A percentile compares a stretch with the other conserved stretches of the same genome.
Conservation (phyloP, 352 stramenopile genomes). For the Phytopythium cucurbitacearum region DNA sequence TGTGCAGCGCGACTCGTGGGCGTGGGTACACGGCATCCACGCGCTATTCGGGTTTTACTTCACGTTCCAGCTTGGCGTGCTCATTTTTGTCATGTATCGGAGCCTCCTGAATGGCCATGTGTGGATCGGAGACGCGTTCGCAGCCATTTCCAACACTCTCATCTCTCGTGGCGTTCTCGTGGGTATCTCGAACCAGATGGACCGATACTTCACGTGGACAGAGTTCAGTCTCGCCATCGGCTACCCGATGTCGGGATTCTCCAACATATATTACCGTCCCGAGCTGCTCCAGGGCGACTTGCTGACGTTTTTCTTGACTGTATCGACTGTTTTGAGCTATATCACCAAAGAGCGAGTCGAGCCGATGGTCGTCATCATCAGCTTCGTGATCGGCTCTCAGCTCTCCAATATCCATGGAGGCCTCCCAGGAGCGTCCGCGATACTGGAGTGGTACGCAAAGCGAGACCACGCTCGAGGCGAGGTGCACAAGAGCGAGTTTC, state of each 20-base stretch:
- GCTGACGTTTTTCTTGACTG: conserved; percentile 23
- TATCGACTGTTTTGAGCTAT: conserved; percentile 14
- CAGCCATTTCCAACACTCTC: conserved; percentile 24
- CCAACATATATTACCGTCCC: conserved; percentile 20
- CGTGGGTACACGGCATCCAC: conserved; percentile 36
- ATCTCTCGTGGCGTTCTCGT: conserved; percentile 26
- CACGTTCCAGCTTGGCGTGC: conserved; percentile 19
- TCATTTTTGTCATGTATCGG: conserved; percentile 29
- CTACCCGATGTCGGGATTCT: conserved; percentile 12
- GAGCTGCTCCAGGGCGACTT: conserved; percentile 25
- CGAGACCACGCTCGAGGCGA: conserved; percentile 9
- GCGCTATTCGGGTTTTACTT: conserved; percentile 19
- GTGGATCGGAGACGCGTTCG: conserved; percentile 41
- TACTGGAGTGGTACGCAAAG: conserved; percentile 14
- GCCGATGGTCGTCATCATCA: conserved; percentile 16
- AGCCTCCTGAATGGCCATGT: conserved; percentile 21
- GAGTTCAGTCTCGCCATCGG: conserved; percentile 21
- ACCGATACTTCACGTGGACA: conserved; percentile 29
- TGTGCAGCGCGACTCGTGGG: conserved; percentile 39
- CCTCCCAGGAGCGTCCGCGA: conserved; percentile 9
- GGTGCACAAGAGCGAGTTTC: conserved; percentile 6
- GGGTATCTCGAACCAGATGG: conserved; percentile 24
- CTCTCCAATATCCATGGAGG: conserved; percentile 8
- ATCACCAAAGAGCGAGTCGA: conserved; percentile 18
- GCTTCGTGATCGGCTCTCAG: conserved; percentile 21